A percentile compares a stretch with the other conserved stretches of the same genome.
These are phyloP conservation scores for Coniochaeta ligniaria DNA, from an alignment of 2,329 filamentous ascomycete genomes.

Conservation along the genomic window DNA sequence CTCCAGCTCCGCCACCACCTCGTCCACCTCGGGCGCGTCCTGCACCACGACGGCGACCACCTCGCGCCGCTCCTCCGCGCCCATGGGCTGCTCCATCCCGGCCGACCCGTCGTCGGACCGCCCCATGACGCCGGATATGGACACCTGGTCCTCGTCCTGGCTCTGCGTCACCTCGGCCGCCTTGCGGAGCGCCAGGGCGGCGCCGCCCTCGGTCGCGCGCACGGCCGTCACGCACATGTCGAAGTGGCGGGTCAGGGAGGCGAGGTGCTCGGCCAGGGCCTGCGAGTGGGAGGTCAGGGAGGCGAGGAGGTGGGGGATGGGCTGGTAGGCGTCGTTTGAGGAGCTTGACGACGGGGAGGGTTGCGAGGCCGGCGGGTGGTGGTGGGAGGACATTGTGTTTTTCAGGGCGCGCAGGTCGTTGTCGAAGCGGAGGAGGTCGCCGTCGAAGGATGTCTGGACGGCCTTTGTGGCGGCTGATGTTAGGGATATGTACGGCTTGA, in stretches of 20 bases:
- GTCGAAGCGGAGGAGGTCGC: slow-evolving; percentile 69
- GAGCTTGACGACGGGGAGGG: slow-evolving; percentile 21
- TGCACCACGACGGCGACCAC: slow-evolving; percentile 76
- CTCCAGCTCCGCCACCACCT: slow-evolving; percentile 62
- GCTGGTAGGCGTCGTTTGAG: slow-evolving; percentile 23
- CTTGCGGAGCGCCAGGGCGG: slow-evolving; percentile 59
- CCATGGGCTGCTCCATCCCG: slow-evolving; percentile 66
- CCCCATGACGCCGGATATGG: slow-evolving; percentile 58
- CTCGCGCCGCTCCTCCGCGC: slow-evolving; percentile 67
- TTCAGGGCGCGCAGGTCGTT: slow-evolving; percentile 62
- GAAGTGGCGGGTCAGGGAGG: slow-evolving; percentile 79
- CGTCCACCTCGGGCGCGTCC: slow-evolving; percentile 61
- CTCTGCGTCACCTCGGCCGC: slow-evolving; percentile 56
- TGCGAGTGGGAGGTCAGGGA: slow-evolving; percentile 67
- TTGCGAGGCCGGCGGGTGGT: slow-evolving; percentile 17
- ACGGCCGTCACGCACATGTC: slow-evolving; percentile 90
- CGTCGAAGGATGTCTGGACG: slow-evolving; percentile 67
- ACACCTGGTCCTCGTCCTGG: slow-evolving; percentile 31
- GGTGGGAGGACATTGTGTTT: slow-evolving; percentile 36
- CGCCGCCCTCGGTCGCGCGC: slow-evolving; percentile 78
- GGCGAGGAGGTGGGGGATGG: slow-evolving; percentile 48
- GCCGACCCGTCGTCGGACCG: slow-evolving; percentile 23
- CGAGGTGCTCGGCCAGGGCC: slow-evolving; percentile 73
- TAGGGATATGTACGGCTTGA: too few relatives aligned
- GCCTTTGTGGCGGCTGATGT: slow-evolving; percentile 28